These are phyloP conservation scores for Ogataea ganodermae DNA, from an alignment of 805 yeast genomes.

Conservation along the genomic window DNA sequence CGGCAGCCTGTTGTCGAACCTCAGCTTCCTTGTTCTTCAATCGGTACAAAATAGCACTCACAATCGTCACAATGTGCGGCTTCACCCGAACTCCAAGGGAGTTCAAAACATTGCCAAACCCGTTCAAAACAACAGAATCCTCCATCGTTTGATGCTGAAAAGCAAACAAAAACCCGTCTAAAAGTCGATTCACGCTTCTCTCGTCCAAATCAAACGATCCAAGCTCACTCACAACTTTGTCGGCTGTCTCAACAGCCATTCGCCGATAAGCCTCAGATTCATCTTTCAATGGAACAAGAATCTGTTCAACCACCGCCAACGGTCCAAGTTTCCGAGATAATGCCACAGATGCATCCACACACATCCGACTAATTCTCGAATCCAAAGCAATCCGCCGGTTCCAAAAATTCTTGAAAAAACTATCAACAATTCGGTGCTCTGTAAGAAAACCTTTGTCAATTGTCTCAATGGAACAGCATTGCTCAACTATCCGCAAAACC, in stretches of 20 bases:
- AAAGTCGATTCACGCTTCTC: slow-evolving; percentile 58
- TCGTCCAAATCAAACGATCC: slow-evolving; percentile 65
- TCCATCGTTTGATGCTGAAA: slow-evolving; percentile 73
- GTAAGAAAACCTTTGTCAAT: slow-evolving; percentile 52
- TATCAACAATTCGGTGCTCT: slow-evolving; percentile 51
- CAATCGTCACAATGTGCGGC: slow-evolving; percentile 72
- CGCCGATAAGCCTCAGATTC: slow-evolving; percentile 77
- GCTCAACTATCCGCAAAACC: slow-evolving; percentile 66
- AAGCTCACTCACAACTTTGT: slow-evolving; percentile 49
- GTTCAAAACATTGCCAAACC: slow-evolving; percentile 62
- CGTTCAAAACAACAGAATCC: slow-evolving; percentile 55
- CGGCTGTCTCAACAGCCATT: slow-evolving; percentile 75
- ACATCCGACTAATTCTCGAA: slow-evolving; percentile 53
- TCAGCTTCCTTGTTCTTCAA: slow-evolving; percentile 70
- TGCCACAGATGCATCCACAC: slow-evolving; percentile 69
- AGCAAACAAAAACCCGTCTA: slow-evolving; percentile 80
- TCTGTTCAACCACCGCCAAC: slow-evolving; percentile 54
- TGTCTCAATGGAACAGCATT: slow-evolving; percentile 62
- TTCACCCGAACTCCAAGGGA: slow-evolving; percentile 64
- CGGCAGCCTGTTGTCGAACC: slow-evolving; percentile 83
- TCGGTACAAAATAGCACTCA: slow-evolving; percentile 71
- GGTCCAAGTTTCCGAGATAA: slow-evolving; percentile 71
- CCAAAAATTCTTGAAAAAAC: slow-evolving; percentile 78
- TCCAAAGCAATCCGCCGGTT: slow-evolving; percentile 77
- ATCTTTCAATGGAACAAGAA: slow-evolving; percentile 68